Evolutionary conservation across 1,284 basidiomycete species (phyloP).

Genomic region (Takashimella tepidaria): DNA sequence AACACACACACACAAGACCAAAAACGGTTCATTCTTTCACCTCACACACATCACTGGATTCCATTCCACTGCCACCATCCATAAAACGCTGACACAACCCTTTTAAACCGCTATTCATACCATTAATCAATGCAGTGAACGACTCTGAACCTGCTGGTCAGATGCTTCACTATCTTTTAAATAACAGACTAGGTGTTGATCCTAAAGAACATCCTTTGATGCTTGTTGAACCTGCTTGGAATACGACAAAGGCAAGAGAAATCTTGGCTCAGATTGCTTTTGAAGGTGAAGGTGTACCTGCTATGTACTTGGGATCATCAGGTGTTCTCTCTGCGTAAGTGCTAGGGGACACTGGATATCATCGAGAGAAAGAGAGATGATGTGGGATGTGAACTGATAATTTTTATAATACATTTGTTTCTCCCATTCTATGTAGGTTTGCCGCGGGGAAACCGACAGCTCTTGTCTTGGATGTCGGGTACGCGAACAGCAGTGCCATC

Average conservation of each 20-base stretch:
- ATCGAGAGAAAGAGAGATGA: too few species aligned
- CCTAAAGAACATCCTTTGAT: constrained; percentile 81
- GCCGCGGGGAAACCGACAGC: constrained; percentile 95
- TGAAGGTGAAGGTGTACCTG: constrained; percentile 89
- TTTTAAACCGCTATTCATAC: too few species aligned
- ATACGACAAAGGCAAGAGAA: constrained; percentile 81
- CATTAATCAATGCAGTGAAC: constrained; percentile 56
- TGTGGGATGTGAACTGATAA: constrained; percentile 4
- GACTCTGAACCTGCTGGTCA: constrained; percentile 71
- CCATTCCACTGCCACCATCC: too few species aligned
- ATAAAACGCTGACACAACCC: too few species aligned
- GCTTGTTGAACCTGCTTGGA: constrained; percentile 95
- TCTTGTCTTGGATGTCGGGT: constrained; percentile 88
- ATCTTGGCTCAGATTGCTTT: constrained; percentile 95
- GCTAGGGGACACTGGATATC: too few species aligned
- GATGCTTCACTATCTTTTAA: constrained; percentile 69
- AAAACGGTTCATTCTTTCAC: not conserved
- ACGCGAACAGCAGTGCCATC: constrained; percentile 80
- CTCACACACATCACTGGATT: too few species aligned
- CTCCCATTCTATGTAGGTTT: constrained; percentile 58
- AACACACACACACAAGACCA: constrained; percentile 4
- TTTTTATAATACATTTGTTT: too few species aligned
- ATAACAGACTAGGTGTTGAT: constrained; percentile 64
- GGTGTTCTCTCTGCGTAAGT: constrained; percentile 90
- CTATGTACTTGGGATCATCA: constrained; percentile 94